Percentiles rank a stretch among this genome's conserved stretches.
Conservation (phyloP, 164 flowering plant genomes). For the Litsea cubeba region DNA sequence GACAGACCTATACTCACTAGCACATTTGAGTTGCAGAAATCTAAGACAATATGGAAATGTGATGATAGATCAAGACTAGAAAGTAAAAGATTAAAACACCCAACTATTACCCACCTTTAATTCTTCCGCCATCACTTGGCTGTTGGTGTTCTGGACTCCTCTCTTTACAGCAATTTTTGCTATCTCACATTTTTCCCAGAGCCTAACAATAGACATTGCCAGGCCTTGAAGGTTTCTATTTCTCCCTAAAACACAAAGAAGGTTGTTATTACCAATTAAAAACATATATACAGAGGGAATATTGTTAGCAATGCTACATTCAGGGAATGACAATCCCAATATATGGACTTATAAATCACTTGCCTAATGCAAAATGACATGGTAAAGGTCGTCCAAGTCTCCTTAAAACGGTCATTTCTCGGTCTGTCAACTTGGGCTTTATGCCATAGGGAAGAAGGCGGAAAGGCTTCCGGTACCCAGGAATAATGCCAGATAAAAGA, state of each 20-base stretch:
- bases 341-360: constrained; percentile 15
- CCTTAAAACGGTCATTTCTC: constrained; percentile 83
- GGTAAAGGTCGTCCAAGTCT: constrained; percentile 85
- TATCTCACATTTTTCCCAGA: constrained; percentile 96
- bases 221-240: constrained; percentile 87
- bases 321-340: constrained; percentile 1
- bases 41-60: background rate
- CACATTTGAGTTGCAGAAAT: background rate
- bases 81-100: background rate
- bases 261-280: background rate
- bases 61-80: background rate
- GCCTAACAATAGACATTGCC: constrained; percentile 81
- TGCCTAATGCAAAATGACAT: constrained; percentile 89
- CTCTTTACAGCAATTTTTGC: constrained; percentile 93
- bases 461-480: constrained; percentile 78
- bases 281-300: background rate
- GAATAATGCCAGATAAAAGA: constrained; percentile 77
- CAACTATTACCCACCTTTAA: constrained; percentile 49
- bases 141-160: constrained; percentile 90
- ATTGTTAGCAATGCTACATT: background rate
- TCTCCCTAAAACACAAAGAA: constrained; percentile 47
- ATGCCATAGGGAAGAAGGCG: constrained; percentile 96
- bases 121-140: constrained; percentile 89
- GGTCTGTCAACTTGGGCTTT: constrained; percentile 69
- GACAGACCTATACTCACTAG: background rate